These are phyloP conservation scores for Echium plantagineum DNA, from an alignment of 257 asterid species.

Conservation along the genomic window DNA sequence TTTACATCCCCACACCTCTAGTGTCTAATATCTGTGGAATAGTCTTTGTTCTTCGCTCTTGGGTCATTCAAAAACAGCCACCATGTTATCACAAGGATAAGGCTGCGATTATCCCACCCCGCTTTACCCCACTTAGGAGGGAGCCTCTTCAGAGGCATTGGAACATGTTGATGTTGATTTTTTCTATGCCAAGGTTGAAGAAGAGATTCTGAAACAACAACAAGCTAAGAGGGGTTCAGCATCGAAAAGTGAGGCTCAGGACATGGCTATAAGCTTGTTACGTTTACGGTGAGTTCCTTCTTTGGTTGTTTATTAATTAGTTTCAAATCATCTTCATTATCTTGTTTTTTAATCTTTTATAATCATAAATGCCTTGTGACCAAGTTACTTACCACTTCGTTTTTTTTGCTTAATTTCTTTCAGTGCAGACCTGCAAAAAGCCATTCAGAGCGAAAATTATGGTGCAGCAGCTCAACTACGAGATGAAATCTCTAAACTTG, in stretches of 20 bases:
- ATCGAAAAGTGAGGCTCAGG: constrained; percentile 92
- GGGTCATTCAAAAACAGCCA: no score
- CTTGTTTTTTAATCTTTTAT: not conserved
- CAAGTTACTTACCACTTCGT: not conserved
- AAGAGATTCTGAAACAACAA: constrained; percentile 59
- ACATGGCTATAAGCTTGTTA: constrained; percentile 80
- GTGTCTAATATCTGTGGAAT: no score
- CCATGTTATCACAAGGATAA: no score
- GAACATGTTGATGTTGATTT: no score
- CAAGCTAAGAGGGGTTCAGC: constrained; percentile 67
- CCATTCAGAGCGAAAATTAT: constrained; percentile 74
- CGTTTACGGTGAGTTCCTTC: constrained; percentile 54
- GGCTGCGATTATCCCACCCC: constrained; percentile 5
- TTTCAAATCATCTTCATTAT: not conserved
- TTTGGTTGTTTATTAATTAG: not conserved
- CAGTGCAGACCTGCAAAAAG: constrained; percentile 92
- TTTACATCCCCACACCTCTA: not conserved
- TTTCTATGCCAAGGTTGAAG: constrained; percentile 55
- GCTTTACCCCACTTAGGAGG: no score
- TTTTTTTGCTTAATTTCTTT: constrained; percentile 16
- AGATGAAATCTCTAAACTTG: constrained; percentile 77
- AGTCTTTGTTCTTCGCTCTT: no score
- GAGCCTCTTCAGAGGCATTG: no score
- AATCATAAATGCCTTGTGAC: not conserved
- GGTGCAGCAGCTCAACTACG: constrained; percentile 75